phyloP scores from a whole-genome alignment of 2,329 filamentous ascomycete species.

The Verticillium nonalfalfae region DNA sequence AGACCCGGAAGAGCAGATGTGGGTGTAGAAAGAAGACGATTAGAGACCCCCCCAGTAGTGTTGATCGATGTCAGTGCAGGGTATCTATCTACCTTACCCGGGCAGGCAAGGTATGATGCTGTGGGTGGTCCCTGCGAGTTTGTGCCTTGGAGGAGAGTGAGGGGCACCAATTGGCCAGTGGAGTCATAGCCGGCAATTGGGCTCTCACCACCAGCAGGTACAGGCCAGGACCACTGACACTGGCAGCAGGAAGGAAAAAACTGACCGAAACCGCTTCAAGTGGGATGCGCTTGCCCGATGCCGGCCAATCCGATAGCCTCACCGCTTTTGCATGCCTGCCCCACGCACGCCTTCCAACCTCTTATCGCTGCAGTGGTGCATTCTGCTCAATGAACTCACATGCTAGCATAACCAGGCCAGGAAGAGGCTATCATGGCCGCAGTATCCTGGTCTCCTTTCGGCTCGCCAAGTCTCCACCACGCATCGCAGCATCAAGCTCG shows the following conservation, averaged over 20 bases:
- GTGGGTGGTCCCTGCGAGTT: neutral
- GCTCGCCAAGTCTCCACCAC: too few relatives aligned
- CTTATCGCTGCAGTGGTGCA: neutral
- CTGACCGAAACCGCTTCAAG: slow-evolving; percentile 5
- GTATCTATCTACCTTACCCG: too few relatives aligned
- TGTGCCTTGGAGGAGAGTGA: neutral
- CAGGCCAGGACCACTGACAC: neutral
- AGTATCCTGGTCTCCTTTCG: too few relatives aligned
- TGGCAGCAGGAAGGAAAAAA: slow-evolving; percentile 1
- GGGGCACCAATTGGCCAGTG: slow-evolving; percentile 5
- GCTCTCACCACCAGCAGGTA: neutral
- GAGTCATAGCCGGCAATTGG: neutral
- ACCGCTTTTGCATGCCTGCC: neutral
- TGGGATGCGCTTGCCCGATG: neutral
- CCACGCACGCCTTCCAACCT: neutral
- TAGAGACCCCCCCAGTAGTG: neutral
- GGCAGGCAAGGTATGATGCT: neutral
- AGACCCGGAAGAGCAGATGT: neutral
- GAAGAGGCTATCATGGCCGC: too few relatives aligned
- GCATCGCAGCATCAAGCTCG: too few relatives aligned
- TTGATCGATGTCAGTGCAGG: neutral
- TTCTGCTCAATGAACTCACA: too few relatives aligned
- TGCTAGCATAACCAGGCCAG: too few relatives aligned
- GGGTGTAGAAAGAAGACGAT: neutral
- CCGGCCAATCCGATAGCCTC: neutral